These are phyloP conservation scores for Pinus tabuliformis DNA, from an alignment of 75 land plant species.

Conservation along the genomic window DNA sequence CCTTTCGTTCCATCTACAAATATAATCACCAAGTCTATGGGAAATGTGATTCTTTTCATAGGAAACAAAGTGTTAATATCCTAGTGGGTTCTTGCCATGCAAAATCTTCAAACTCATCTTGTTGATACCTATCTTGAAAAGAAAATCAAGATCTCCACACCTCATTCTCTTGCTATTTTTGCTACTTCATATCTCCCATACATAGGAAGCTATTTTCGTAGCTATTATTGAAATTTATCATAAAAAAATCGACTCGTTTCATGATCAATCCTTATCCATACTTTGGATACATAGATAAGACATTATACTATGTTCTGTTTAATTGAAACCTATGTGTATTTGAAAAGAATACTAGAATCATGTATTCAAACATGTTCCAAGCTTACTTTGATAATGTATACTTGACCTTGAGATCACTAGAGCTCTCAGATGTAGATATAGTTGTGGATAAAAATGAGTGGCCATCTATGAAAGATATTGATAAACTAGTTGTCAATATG, in stretches of 20 bases:
- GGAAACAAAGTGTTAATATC: constrained; percentile 23
- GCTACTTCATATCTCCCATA: constrained; percentile 60
- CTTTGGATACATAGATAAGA: constrained; percentile 17
- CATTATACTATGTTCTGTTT: constrained; percentile 32
- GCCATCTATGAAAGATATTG: constrained; percentile 37
- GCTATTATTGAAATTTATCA: constrained; percentile 23
- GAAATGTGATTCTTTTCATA: constrained; percentile 62
- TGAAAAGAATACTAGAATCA: constrained; percentile 22
- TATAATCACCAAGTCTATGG: constrained; percentile 41
- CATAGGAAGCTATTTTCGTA: constrained; percentile 40
- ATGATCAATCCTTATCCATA: constrained; percentile 41
- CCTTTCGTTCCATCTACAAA: constrained; percentile 46
- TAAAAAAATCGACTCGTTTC: constrained; percentile 20
- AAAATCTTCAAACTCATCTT: constrained; percentile 39
- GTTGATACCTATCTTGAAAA: constrained; percentile 8
- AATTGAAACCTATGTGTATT: constrained; percentile 14
- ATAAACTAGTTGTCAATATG: constrained; percentile 22
- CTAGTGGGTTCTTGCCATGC: constrained; percentile 45
- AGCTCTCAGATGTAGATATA: constrained; percentile 21
- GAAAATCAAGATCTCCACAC: constrained; percentile 47
- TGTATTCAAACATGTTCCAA: constrained; percentile 32
- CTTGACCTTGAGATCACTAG: constrained; percentile 41
- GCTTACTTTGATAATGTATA: constrained; percentile 52
- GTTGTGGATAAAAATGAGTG: constrained; percentile 53
- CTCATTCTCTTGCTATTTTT: constrained; percentile 67